A percentile compares a stretch with the other conserved stretches of the same genome.
Evolutionary conservation across 768 basidiomycete species (phyloP).

Genomic region (Auriscalpium microsporum): DNA sequence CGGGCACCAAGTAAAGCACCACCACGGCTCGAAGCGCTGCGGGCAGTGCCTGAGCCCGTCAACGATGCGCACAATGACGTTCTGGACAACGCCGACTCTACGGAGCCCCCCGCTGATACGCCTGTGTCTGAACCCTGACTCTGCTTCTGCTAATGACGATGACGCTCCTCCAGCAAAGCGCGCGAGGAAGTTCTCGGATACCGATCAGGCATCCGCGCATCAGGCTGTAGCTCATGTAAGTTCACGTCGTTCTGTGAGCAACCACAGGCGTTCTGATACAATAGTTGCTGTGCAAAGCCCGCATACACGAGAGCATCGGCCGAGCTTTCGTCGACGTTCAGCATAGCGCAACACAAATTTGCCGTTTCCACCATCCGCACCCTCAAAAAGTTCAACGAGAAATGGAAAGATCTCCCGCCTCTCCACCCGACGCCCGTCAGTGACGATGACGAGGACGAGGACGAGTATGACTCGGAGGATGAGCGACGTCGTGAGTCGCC

Average conservation of each 20-base stretch:
- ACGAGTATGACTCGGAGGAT: conserved; percentile 57
- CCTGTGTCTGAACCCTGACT: conserved; percentile 21
- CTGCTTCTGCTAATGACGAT: conserved; percentile 33
- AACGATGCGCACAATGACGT: conserved; percentile 7
- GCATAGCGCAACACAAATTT: conserved; percentile 68
- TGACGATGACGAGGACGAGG: conserved; percentile 58
- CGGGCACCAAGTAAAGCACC: conserved; percentile 88
- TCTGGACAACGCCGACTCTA: conserved; percentile 9
- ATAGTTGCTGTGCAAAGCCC: conserved; percentile 21
- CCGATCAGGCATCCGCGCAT: conserved; percentile 59
- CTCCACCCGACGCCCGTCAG: conserved; percentile 34
- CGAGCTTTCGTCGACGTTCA: conserved; percentile 40
- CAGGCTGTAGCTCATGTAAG: conserved; percentile 70
- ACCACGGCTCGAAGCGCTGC: too few species aligned
- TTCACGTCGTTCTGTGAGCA: conserved; percentile 39
- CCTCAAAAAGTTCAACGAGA: conserved; percentile 92
- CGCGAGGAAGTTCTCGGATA: conserved; percentile 66
- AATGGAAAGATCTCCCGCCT: conserved; percentile 74
- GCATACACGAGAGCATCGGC: too few species aligned
- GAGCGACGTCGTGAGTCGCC: conserved; percentile 54
- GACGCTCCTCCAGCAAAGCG: conserved; percentile 79
- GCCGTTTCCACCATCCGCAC: conserved; percentile 67
- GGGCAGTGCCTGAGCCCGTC: too few species aligned
- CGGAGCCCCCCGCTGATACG: conserved; percentile 18
- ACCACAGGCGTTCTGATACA: conserved; percentile 49